Percentiles rank a stretch among this genome's conserved stretches.
Conservation (phyloP, 805 yeast genomes). For the Myxozyma kluyveri region DNA sequence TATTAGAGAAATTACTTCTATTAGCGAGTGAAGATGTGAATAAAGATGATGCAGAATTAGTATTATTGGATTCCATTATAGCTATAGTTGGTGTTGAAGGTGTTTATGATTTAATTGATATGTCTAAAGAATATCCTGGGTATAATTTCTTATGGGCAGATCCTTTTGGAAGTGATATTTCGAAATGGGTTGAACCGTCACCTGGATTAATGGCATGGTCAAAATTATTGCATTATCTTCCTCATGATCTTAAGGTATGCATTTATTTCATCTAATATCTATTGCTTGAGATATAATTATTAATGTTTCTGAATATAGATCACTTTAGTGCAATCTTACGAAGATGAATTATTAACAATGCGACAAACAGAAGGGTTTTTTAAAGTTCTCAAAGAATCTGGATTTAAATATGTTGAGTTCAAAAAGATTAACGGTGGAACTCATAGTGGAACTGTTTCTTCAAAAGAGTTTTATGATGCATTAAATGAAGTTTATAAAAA, state of each 20-base stretch:
- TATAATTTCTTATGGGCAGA: conserved; percentile 54
- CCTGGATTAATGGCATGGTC: conserved; percentile 9
- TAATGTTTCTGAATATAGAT: conserved; percentile 26
- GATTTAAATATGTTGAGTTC: conserved; percentile 8
- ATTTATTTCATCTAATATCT: not conserved
- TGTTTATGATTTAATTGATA: conserved; percentile 51
- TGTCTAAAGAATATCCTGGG: conserved; percentile 58
- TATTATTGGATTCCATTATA: not conserved
- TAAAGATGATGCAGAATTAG: not conserved
- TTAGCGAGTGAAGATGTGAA: not conserved
- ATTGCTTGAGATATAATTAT: not conserved
- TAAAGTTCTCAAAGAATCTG: conserved; percentile 1
- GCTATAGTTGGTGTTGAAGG: conserved; percentile 55
- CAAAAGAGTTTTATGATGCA: conserved; percentile 5
- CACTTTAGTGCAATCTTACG: conserved; percentile 53
- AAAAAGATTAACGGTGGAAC: conserved; percentile 22
- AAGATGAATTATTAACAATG: conserved; percentile 58
- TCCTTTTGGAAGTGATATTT: conserved; percentile 48
- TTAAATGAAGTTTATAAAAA: conserved; percentile 1
- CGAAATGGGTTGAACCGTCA: conserved; percentile 25
- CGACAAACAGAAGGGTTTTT: conserved; percentile 49
- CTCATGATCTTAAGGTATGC: conserved; percentile 2
- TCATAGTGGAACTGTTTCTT: conserved; percentile 20
- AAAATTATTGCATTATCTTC: not conserved
- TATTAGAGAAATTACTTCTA: conserved; percentile 28